Conservation (phyloP, 345 rosid species). For the Conringia planisiliqua region DNA sequence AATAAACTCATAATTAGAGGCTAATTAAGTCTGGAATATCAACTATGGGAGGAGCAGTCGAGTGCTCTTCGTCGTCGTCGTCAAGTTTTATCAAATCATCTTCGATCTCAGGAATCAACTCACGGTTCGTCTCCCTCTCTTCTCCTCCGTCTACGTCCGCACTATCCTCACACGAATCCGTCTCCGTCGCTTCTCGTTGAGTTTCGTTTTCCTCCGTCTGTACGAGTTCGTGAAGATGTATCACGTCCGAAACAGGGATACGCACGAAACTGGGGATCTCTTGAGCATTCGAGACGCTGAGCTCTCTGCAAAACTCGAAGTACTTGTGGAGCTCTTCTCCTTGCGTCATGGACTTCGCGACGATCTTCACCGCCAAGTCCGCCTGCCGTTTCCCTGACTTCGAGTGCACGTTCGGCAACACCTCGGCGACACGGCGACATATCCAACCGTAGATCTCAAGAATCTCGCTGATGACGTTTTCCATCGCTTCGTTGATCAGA, state of each 20-base stretch:
- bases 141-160: neutral
- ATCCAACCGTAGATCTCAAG: constrained; percentile 57
- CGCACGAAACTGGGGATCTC: constrained; percentile 43
- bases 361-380: constrained; percentile 44
- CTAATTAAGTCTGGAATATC: constrained; percentile 34
- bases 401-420: constrained; percentile 38
- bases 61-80: neutral
- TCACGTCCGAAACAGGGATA: constrained; percentile 48
- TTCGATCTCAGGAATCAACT: neutral
- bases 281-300: constrained; percentile 51
- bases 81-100: constrained; percentile 22
- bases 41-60: neutral
- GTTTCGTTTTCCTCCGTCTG: constrained; percentile 12
- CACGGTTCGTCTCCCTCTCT: neutral
- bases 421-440: constrained; percentile 46
- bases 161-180: neutral
- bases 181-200: neutral
- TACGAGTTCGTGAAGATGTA: constrained; percentile 46
- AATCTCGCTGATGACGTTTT: constrained; percentile 58
- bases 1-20: constrained; percentile 9
- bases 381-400: constrained; percentile 46
- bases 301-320: constrained; percentile 49
- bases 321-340: constrained; percentile 41
- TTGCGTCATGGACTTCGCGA: constrained; percentile 51
- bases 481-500: constrained; percentile 72